Evolutionary conservation across 306 rosid species (phyloP).

Genomic region (Bauhinia variegata): DNA sequence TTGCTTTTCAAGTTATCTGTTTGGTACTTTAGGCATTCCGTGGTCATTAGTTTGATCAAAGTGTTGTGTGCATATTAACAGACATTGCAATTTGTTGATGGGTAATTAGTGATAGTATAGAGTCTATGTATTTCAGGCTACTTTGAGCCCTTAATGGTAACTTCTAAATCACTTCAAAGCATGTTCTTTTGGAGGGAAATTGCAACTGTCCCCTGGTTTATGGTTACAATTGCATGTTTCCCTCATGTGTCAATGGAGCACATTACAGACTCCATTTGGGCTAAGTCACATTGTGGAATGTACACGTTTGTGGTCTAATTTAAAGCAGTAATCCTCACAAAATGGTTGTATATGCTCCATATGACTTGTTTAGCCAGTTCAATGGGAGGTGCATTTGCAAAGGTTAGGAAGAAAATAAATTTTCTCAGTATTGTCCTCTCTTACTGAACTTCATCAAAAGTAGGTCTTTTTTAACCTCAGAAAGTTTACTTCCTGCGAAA

Average conservation of each 20-base stretch:
- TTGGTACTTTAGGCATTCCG: background rate
- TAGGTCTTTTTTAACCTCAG: background rate
- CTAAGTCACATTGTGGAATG: slow-evolving; percentile 24
- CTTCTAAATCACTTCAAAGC: background rate
- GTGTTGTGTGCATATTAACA: background rate
- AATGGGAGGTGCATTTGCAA: slow-evolving; percentile 1
- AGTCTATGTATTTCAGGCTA: background rate
- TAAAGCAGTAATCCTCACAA: slow-evolving; percentile 3
- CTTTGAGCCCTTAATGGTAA: background rate
- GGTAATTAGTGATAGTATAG: background rate
- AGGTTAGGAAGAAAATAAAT: background rate
- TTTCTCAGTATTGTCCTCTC: background rate
- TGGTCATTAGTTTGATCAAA: background rate
- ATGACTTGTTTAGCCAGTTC: slow-evolving; percentile 9
- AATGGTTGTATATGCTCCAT: background rate
- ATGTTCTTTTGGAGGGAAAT: background rate
- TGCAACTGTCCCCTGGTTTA: too few relatives aligned
- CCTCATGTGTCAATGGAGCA: slow-evolving; percentile 12
- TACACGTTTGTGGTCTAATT: background rate
- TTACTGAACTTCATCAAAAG: background rate
- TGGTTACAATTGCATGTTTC: slow-evolving; percentile 1
- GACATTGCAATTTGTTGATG: too few relatives aligned
- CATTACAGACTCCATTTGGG: background rate
- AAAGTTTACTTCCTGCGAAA: background rate
- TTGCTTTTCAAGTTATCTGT: background rate